phyloP scores from a whole-genome alignment of 192 early-diverging fungal species.

The Linnemannia hyalina region DNA sequence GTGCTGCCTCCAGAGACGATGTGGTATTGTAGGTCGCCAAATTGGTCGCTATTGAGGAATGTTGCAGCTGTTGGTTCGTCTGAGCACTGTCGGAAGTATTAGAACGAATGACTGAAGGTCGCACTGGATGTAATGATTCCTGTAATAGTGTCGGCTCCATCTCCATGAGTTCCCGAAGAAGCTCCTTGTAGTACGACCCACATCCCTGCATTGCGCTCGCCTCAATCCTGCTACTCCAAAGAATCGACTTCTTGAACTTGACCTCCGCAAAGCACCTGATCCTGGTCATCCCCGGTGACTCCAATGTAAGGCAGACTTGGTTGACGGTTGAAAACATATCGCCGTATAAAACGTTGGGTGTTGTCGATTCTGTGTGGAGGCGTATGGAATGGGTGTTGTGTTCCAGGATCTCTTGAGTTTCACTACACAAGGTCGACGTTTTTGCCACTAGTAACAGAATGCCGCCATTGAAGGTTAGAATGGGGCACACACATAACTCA shows the following conservation, averaged over 20 bases:
- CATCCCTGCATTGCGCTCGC: slow-evolving; percentile 22
- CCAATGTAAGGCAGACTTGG: slow-evolving; percentile 39
- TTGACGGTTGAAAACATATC: slow-evolving; percentile 24
- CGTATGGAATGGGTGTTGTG: slow-evolving; percentile 10
- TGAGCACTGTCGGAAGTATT: background rate
- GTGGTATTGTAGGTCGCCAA: background rate
- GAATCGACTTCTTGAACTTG: slow-evolving; percentile 31
- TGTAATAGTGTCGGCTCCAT: background rate
- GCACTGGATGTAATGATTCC: background rate
- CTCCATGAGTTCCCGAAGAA: slow-evolving; percentile 27
- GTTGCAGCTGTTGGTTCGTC: background rate
- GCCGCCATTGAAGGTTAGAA: background rate
- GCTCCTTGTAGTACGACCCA: slow-evolving; percentile 23
- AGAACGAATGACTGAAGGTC: background rate
- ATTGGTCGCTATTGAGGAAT: background rate
- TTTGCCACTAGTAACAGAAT: slow-evolving; percentile 17
- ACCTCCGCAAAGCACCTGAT: slow-evolving; percentile 39
- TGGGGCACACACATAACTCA: background rate
- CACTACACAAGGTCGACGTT: slow-evolving; percentile 21
- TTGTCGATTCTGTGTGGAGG: slow-evolving; percentile 24
- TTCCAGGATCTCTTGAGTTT: slow-evolving; percentile 25
- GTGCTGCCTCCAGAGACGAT: background rate
- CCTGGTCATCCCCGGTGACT: slow-evolving; percentile 30
- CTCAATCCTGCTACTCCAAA: slow-evolving; percentile 30
- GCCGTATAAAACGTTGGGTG: slow-evolving; percentile 30